phyloP scores from a whole-genome alignment of 2,329 filamentous ascomycete species.

The Sclerotinia subarctica region DNA sequence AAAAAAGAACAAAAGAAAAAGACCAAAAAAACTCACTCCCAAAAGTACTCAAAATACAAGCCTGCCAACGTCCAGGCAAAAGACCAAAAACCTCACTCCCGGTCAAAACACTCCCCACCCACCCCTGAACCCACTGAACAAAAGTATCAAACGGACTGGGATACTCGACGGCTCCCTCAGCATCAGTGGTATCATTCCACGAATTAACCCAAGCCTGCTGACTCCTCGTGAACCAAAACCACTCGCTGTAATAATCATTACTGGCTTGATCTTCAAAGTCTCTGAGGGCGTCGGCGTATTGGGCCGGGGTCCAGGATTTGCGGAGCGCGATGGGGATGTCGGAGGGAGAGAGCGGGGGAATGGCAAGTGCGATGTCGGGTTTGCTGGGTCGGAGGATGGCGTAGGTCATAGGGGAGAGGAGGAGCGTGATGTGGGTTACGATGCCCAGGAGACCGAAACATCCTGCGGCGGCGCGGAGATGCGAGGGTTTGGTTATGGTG shows the following conservation, averaged over 20 bases:
- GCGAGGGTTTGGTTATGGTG: slow-evolving; percentile 41
- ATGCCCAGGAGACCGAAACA: slow-evolving; percentile 49
- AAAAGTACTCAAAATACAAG: slow-evolving; percentile 39
- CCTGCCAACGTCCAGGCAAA: slow-evolving; percentile 40
- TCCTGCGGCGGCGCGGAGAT: slow-evolving; percentile 44
- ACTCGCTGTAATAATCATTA: slow-evolving; percentile 47
- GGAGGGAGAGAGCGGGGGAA: slow-evolving; percentile 43
- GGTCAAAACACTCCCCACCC: slow-evolving; percentile 41
- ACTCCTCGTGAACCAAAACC: slow-evolving; percentile 51
- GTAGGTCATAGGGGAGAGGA: slow-evolving; percentile 47
- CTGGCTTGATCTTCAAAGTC: slow-evolving; percentile 42
- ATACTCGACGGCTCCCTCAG: slow-evolving; percentile 40
- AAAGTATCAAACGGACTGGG: slow-evolving; percentile 35
- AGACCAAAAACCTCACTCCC: slow-evolving; percentile 38
- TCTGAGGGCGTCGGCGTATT: slow-evolving; percentile 39
- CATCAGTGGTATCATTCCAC: slow-evolving; percentile 43
- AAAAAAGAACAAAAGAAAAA: too few species aligned
- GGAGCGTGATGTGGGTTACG: slow-evolving; percentile 48
- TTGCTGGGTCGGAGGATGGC: slow-evolving; percentile 47
- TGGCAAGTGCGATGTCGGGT: slow-evolving; percentile 42
- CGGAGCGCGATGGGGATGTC: slow-evolving; percentile 43
- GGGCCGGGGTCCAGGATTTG: slow-evolving; percentile 36
- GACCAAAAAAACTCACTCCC: slow-evolving; percentile 35
- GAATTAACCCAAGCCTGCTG: slow-evolving; percentile 47
- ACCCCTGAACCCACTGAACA: slow-evolving; percentile 40